Evolutionary conservation across 768 basidiomycete genomes (phyloP), one percentile per base, ranked within the genome.

Genomic region (Lenzites betulinus): DNA sequence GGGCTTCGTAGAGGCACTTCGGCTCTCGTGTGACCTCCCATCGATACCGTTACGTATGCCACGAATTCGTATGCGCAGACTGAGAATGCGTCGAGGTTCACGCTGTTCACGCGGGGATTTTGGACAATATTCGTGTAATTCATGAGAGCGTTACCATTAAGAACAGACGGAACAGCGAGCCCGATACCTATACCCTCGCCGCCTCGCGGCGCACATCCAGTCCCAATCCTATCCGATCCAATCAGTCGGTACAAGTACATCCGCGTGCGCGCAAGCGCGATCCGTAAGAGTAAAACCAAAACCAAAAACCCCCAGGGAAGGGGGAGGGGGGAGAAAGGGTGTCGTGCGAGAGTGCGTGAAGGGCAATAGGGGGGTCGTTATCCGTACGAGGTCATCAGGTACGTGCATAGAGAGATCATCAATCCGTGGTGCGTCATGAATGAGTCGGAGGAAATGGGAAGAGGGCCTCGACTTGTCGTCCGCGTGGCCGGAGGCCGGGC

Each of bases 381-480:
- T 56, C 60, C 54, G 50, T 56, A 39, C 33, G 30, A 16, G 26
- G 44, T 57, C 54, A 50, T 52, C 25, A 52, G 20, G 20, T 41
- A 53, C 60, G 53, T 62, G n/a, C n/a, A n/a, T n/a, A n/a, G n/a
- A 51, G 33, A 58, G 15, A 53, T 46, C 54, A 43, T 62, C 55
- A 53, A 57, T 52, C 42, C 35, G 20, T 57, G 33, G 42, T 20
- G 38, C 16, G 42, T 60, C 54, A 50, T 49, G 26, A 61, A 56
- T 51, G 51, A 56, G 46, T 49, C 4, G 30, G 28, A 35, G 53
- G 55, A 62, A 35, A 43, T 28, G 60, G 26, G 22, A 44, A 26
- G 18, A 53, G 54, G 23, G 36, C 43, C 56, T 49, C 62, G 50
- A 52, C 57, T 59, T 63, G 54, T 58, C 57, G 52, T 59, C 62